Evolutionary conservation across 176 grass and related monocot genomes (phyloP).

Genomic region (Musa schizocarpa): DNA sequence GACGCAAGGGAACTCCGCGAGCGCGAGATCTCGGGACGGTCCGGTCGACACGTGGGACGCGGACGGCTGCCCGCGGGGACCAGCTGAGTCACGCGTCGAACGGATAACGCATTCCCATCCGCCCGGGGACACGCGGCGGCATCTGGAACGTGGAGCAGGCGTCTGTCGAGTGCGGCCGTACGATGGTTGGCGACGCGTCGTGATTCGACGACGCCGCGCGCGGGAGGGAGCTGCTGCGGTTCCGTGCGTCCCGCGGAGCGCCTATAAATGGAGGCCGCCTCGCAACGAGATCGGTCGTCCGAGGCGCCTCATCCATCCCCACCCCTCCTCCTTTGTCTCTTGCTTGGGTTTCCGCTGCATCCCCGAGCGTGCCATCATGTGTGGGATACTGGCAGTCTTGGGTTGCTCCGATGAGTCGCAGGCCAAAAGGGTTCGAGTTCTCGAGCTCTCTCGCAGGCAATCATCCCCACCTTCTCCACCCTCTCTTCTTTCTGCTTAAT

Average conservation of each 20-base stretch:
- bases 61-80: neutral
- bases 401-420: slow-evolving; percentile 10
- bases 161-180: no score
- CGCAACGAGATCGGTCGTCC: no score
- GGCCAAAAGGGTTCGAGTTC: slow-evolving; percentile 15
- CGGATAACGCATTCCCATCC: neutral
- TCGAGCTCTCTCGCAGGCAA: slow-evolving; percentile 19
- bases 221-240: neutral
- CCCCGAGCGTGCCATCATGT: neutral
- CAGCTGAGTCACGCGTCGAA: neutral
- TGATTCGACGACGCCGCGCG: neutral
- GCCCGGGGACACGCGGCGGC: no score
- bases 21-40: no score
- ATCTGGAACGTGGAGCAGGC: no score
- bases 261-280: neutral
- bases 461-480: neutral
- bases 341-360: neutral
- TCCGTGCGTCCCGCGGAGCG: neutral
- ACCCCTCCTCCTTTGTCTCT: neutral
- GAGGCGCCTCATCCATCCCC: neutral
- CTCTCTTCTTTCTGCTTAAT: neutral
- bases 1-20: neutral
- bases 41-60: no score
- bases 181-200: neutral
- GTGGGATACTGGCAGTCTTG: slow-evolving; percentile 14